Evolutionary conservation across 371 early-diverging fungal genomes (phyloP).

Genomic region (Mucor circinelloides): DNA sequence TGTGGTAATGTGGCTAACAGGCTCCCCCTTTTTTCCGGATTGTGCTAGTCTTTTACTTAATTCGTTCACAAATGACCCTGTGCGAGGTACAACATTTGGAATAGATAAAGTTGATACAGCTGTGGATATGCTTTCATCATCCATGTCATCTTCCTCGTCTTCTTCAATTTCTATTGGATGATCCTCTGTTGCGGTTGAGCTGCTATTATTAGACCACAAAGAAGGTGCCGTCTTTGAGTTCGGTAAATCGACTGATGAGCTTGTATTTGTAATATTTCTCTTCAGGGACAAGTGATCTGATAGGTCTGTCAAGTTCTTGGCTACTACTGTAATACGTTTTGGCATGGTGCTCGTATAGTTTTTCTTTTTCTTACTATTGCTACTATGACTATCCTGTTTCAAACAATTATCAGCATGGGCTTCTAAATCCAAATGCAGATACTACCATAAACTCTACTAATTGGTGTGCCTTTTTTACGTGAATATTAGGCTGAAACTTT

Average conservation of each 20-base stretch:
- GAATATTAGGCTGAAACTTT: slow-evolving; percentile 7
- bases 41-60: slow-evolving; percentile 36
- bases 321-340: slow-evolving; percentile 1
- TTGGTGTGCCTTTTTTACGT: not conserved
- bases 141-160: not conserved
- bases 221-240: slow-evolving; percentile 11
- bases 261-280: not conserved
- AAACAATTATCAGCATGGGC: not conserved
- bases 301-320: slow-evolving; percentile 15
- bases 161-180: not conserved
- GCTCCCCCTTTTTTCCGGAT: slow-evolving; percentile 23
- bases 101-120: not conserved
- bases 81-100: slow-evolving; percentile 17
- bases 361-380: not conserved
- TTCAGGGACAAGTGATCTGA: slow-evolving; percentile 13
- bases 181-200: slow-evolving; percentile 4
- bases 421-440: not conserved
- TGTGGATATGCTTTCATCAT: not conserved
- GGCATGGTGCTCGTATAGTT: slow-evolving; percentile 1
- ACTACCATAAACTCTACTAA: not conserved
- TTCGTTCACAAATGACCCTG: slow-evolving; percentile 38
- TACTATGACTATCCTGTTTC: not conserved
- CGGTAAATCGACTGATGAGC: not conserved
- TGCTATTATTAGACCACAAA: slow-evolving; percentile 13
- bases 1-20: slow-evolving; percentile 16